Evolutionary conservation across 2,329 filamentous ascomycete species (phyloP).

Genomic region (Cladobotryum mycophilum): DNA sequence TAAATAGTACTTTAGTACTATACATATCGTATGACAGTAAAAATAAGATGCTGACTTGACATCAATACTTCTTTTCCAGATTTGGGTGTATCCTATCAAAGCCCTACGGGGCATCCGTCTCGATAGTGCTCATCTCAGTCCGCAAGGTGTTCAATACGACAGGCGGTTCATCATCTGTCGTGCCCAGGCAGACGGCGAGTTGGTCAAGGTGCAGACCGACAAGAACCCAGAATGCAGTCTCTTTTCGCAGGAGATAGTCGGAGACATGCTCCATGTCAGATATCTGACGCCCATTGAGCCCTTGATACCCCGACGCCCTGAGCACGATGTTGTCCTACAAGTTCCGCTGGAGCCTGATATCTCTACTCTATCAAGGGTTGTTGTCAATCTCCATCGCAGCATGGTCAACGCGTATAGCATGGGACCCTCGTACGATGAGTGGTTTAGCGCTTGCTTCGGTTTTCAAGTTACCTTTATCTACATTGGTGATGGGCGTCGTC

Average conservation of each 20-base stretch:
- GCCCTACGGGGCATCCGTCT: conserved; percentile 58
- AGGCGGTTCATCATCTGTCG: conserved; percentile 65
- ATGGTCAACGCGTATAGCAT: conserved; percentile 55
- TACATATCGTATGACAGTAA: background rate
- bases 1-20: no score
- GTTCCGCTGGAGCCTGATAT: conserved; percentile 53
- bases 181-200: conserved; percentile 33
- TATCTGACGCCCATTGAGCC: conserved; percentile 35
- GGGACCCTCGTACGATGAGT: conserved; percentile 52
- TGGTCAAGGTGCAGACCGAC: conserved; percentile 55
- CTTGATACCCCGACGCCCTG: conserved; percentile 31
- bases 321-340: conserved; percentile 36
- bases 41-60: background rate
- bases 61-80: conserved; percentile 20
- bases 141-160: conserved; percentile 60
- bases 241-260: conserved; percentile 53
- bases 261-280: conserved; percentile 34
- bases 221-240: conserved; percentile 54
- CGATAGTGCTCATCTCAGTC: conserved; percentile 45
- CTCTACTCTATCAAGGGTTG: conserved; percentile 37
- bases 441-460: conserved; percentile 63
- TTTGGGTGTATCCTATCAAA: conserved; percentile 71
- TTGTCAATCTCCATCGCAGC: conserved; percentile 55
- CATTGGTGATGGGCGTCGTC: conserved; percentile 54
- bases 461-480: conserved; percentile 57